Percentiles rank a stretch among this genome's conserved stretches.
phyloP scores from a whole-genome alignment of 176 grass and related monocot genomes.

The Triticum urartu region DNA sequence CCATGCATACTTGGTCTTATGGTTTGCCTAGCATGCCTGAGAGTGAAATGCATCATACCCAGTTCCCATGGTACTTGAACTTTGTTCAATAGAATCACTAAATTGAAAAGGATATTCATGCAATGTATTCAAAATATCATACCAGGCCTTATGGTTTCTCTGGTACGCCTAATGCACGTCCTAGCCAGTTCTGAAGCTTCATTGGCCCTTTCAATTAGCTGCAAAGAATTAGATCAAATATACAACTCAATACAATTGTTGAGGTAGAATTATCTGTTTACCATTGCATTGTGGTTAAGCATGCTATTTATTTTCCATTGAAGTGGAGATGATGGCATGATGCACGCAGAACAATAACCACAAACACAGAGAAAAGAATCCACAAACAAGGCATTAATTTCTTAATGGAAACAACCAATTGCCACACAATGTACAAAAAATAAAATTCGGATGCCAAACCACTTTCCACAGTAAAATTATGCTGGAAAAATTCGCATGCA shows the following conservation, averaged over 20 bases:
- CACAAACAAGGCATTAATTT: constrained; percentile 3
- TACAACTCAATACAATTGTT: constrained; percentile 8
- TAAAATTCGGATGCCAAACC: background rate
- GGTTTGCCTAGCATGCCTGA: constrained; percentile 12
- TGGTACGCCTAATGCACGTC: constrained; percentile 60
- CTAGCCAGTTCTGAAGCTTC: constrained; percentile 76
- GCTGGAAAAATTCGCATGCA: background rate
- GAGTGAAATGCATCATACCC: background rate
- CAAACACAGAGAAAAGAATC: background rate
- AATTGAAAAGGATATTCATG: constrained; percentile 4
- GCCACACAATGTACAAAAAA: background rate
- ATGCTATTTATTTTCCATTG: background rate
- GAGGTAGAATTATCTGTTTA: constrained; percentile 5
- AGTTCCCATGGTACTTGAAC: constrained; percentile 10
- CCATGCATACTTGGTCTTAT: background rate
- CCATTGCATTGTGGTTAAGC: constrained; percentile 11
- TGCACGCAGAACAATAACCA: constrained; percentile 12
- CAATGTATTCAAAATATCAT: constrained; percentile 27
- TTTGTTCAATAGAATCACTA: background rate
- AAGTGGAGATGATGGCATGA: background rate
- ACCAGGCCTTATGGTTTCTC: constrained; percentile 67
- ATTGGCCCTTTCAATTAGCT: constrained; percentile 72
- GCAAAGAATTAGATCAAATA: constrained; percentile 36
- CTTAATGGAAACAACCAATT: background rate
- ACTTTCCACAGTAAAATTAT: background rate